Base-by-base conservation (phyloP, 306 rosid genomes). In the Chamaecrista fasciculata region DNA sequence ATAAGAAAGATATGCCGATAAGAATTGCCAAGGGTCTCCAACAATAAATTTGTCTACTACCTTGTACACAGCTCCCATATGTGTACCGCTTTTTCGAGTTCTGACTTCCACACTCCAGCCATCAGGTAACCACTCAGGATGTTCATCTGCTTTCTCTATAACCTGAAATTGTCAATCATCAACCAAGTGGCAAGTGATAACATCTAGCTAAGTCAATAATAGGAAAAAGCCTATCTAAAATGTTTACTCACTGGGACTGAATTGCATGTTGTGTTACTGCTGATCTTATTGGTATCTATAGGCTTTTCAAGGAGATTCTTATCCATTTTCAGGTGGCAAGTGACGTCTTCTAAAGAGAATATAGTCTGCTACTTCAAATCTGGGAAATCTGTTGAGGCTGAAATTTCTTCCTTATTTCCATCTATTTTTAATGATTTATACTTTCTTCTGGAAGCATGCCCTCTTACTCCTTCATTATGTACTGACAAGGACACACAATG, bases 101-200 rank as follows among this genome's bases (percentile, higher is more conserved):
- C 75, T 86, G 68, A 84, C 8, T 70, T 80, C 91, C 66, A 93
- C 56, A 47, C 71, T 79, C 98, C 97, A 93, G 65, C 87, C 91
- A 6, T 79, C 78, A 66, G 98, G 97, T 74, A 93, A 86, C 98
- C 98, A 93, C 46, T 85, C 85, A 18, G 97, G 96, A 71, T 4
- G 81, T 72, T 84, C 87, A 20, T 75, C 70, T 67, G 72, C 55
- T 46, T 76, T 78, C 29, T 34, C 89, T 55, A 33, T 43, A 46
- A 59, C 68, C 97, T 93, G 84, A 70, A 51, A 58, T 71, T 58
- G 21, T 53, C 23, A 76, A 56, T 60, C 52, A 59, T 42, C 49
- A 53, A 74, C 52, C 64, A 70, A 46, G 69, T 24, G 50, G 62
- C 19, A 65, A 66, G 43, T 26, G 40, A 48, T 67, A 50, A 77